A percentile compares a stretch with the other conserved stretches of the same genome.
Evolutionary conservation across 768 basidiomycete species (phyloP).

Genomic region (Rhizopogon vinicolor): DNA sequence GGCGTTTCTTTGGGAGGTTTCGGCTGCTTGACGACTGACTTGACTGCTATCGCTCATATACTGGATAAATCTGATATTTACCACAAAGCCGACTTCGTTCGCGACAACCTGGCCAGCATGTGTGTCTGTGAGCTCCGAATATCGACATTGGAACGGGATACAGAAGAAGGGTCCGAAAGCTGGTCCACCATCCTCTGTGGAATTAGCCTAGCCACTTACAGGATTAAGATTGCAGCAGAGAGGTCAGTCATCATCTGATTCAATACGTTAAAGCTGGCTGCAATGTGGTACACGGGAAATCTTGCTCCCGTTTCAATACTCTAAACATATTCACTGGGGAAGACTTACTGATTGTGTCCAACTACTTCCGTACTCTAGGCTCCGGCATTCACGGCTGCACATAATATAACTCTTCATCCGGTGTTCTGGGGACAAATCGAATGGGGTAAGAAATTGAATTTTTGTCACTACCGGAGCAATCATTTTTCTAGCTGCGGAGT

Average conservation of each 20-base stretch:
- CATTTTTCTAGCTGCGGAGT: slow-evolving; percentile 38
- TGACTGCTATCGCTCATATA: slow-evolving; percentile 52
- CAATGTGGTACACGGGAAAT: neutral
- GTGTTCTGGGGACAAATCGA: slow-evolving; percentile 56
- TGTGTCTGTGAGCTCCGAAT: slow-evolving; percentile 45
- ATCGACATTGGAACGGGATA: slow-evolving; percentile 50
- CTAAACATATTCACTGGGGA: neutral
- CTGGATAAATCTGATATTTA: slow-evolving; percentile 52
- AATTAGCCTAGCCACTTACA: slow-evolving; percentile 2
- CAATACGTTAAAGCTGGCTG: neutral
- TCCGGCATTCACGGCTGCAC: slow-evolving; percentile 47
- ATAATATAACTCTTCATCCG: slow-evolving; percentile 47
- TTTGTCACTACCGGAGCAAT: neutral
- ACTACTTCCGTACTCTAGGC: slow-evolving; percentile 23
- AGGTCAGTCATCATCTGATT: slow-evolving; percentile 29
- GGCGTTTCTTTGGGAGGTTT: slow-evolving; percentile 46
- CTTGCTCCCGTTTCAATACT: too few relatives aligned
- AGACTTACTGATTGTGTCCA: neutral
- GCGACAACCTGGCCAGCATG: slow-evolving; percentile 48
- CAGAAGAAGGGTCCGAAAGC: slow-evolving; percentile 40
- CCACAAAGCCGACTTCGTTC: slow-evolving; percentile 54
- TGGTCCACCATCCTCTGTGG: neutral
- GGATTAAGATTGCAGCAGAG: slow-evolving; percentile 33
- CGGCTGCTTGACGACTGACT: slow-evolving; percentile 51
- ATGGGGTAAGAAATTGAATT: slow-evolving; percentile 32